Evolutionary conservation across 495 filamentous ascomycete species (phyloP).

Genomic region (Pseudotulostoma volvatum): DNA sequence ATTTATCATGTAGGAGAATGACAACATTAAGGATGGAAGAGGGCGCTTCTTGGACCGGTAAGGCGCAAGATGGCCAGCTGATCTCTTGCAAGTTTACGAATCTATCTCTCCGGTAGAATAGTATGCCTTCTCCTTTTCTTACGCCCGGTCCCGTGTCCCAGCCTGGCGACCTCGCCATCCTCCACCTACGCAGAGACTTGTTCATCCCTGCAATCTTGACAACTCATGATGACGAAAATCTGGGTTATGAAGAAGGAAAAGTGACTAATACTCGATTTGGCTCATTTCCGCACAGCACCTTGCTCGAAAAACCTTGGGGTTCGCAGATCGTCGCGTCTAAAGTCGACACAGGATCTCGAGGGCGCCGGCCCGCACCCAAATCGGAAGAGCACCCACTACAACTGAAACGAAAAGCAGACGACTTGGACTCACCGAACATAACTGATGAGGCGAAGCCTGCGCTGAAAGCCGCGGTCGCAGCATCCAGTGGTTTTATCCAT

Average conservation of each 20-base stretch:
- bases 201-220: constrained; percentile 58
- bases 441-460: constrained; percentile 10
- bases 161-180: constrained; percentile 47
- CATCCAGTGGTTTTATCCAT: constrained; percentile 74
- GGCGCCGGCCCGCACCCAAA: constrained; percentile 28
- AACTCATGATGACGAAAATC: constrained; percentile 41
- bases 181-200: constrained; percentile 73
- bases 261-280: constrained; percentile 90
- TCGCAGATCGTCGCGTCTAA: constrained; percentile 78
- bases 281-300: constrained; percentile 80
- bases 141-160: constrained; percentile 40
- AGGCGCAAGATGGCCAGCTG: background rate
- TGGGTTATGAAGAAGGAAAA: constrained; percentile 63
- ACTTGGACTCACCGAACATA: constrained; percentile 18
- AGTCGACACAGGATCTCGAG: constrained; percentile 74
- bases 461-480: constrained; percentile 34
- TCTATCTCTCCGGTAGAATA: background rate
- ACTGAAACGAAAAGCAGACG: constrained; percentile 40
- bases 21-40: background rate
- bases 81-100: background rate
- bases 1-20: background rate
- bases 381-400: constrained; percentile 20
- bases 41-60: background rate
- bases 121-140: constrained; percentile 52
- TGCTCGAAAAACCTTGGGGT: constrained; percentile 73